These are phyloP conservation scores for Fusarium sp. DNA, from an alignment of 2,329 filamentous ascomycete species.

Conservation along the genomic window DNA sequence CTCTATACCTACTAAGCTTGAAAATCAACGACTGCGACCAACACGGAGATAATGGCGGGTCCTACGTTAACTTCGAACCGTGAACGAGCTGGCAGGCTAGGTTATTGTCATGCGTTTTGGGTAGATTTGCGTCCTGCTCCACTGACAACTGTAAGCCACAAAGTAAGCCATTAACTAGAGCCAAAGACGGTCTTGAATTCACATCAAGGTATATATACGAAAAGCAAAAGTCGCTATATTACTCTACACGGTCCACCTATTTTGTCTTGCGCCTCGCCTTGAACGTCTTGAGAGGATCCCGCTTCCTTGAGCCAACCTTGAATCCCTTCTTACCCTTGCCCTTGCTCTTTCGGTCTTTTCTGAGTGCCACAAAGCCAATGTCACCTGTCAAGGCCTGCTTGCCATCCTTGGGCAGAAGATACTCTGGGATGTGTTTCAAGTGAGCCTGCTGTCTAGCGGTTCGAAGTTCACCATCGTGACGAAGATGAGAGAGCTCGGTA, in stretches of 20 bases:
- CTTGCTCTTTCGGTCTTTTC: conserved; percentile 67
- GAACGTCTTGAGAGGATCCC: conserved; percentile 91
- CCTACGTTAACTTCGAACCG: not conserved
- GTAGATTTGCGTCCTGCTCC: not conserved
- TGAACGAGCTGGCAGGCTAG: not conserved
- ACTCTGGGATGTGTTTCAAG: conserved; percentile 94
- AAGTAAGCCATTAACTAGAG: not conserved
- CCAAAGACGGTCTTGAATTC: conserved; percentile 16
- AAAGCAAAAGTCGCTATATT: conserved; percentile 31
- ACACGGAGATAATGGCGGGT: not conserved
- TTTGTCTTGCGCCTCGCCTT: conserved; percentile 71
- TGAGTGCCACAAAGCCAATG: conserved; percentile 81
- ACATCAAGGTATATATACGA: conserved; percentile 39
- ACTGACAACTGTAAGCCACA: not conserved
- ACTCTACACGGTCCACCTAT: conserved; percentile 37
- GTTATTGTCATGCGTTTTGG: not conserved
- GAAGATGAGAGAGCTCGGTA: conserved; percentile 84
- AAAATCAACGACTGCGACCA: not conserved
- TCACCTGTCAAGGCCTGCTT: conserved; percentile 76
- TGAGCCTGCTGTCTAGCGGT: conserved; percentile 88
- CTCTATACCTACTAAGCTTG: not conserved
- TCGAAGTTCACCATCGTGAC: conserved; percentile 90
- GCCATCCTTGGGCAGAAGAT: conserved; percentile 84
- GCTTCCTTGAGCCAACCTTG: conserved; percentile 72
- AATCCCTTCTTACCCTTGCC: conserved; percentile 61